A percentile compares a stretch with the other conserved stretches of the same genome.
phyloP scores from a whole-genome alignment of 495 filamentous ascomycete genomes.

The Penicillium turbatum region DNA sequence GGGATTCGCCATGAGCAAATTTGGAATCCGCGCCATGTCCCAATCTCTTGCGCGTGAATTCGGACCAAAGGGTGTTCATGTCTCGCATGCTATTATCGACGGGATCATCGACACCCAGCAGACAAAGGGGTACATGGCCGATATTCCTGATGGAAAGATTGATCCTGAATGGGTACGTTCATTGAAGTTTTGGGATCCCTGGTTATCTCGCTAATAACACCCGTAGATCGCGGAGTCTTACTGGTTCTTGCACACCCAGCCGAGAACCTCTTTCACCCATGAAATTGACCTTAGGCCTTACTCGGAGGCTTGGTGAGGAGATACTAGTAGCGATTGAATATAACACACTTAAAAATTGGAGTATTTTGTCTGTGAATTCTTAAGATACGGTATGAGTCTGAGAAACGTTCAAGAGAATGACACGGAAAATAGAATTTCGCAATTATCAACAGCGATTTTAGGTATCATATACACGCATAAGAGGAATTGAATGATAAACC shows the following conservation, averaged over 20 bases:
- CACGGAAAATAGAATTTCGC: no score
- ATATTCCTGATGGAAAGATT: conserved; percentile 61
- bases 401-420: no score
- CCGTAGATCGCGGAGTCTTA: conserved; percentile 67
- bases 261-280: conserved; percentile 60
- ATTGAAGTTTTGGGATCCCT: no score
- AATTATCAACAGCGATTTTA: no score
- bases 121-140: conserved; percentile 52
- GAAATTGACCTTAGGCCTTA: conserved; percentile 66
- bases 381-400: no score
- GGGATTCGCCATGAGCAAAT: conserved; percentile 66
- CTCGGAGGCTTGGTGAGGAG: no score
- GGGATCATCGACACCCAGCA: conserved; percentile 69
- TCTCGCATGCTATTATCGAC: conserved; percentile 69
- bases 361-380: no score
- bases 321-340: no score
- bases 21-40: conserved; percentile 59
- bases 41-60: conserved; percentile 74
- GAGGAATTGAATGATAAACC: no score
- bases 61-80: conserved; percentile 70
- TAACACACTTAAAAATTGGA: no score
- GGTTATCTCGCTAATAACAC: no score
- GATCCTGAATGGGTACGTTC: conserved; percentile 57
- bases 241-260: conserved; percentile 70
- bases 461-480: no score